phyloP scores from a whole-genome alignment of 2,329 filamentous ascomycete genomes.

The Chaetomium sp. region DNA sequence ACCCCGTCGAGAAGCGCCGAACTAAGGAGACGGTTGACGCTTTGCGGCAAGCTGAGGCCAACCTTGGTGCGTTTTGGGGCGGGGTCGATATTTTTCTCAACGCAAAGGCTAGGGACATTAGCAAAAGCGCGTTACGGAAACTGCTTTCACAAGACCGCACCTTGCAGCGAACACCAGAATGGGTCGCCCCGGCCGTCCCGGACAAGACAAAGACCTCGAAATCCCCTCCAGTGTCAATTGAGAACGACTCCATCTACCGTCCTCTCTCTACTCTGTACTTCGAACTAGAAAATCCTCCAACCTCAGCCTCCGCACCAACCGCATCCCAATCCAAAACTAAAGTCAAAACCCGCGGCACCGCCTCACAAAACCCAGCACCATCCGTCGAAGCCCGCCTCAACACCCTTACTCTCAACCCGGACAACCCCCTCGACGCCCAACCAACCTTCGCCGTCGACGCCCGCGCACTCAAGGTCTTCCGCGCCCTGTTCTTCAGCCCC shows the following conservation, averaged over 20 bases:
- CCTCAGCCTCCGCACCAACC: neutral
- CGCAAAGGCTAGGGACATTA: constrained; percentile 18
- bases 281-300: neutral
- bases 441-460: constrained; percentile 22
- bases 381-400: neutral
- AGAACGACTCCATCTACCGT: constrained; percentile 1
- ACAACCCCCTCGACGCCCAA: neutral
- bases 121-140: constrained; percentile 23
- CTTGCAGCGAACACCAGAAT: constrained; percentile 43
- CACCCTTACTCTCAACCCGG: neutral
- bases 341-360: constrained; percentile 19
- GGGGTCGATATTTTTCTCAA: constrained; percentile 27
- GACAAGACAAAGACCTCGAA: too few species aligned
- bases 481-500: constrained; percentile 36
- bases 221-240: neutral
- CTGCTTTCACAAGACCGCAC: constrained; percentile 30
- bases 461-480: constrained; percentile 31
- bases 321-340: constrained; percentile 8
- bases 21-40: constrained; percentile 38
- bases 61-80: constrained; percentile 43
- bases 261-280: constrained; percentile 26
- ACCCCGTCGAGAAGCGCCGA: constrained; percentile 38
- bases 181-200: constrained; percentile 32
- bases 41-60: constrained; percentile 40
- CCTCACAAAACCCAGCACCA: neutral